Evolutionary conservation across 1,284 basidiomycete species (phyloP).

Genomic region (Schizophyllum amplum): DNA sequence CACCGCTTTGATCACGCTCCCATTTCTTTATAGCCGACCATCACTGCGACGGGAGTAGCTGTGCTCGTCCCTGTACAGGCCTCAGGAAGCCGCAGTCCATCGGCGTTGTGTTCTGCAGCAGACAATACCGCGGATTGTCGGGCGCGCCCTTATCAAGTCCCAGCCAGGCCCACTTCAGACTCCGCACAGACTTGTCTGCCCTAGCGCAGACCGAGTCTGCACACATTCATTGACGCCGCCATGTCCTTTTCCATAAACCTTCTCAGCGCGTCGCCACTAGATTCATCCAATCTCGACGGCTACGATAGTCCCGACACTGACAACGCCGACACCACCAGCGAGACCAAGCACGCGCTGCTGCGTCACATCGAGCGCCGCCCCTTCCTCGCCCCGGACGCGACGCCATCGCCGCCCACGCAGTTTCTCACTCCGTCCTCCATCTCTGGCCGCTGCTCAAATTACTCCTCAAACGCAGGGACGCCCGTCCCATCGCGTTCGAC

Average conservation of each 20-base stretch:
- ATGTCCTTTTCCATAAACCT: background rate
- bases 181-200: background rate
- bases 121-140: background rate
- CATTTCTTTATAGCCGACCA: background rate
- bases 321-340: background rate
- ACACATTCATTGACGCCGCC: background rate
- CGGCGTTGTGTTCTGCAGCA: background rate
- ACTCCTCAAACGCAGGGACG: slow-evolving; percentile 30
- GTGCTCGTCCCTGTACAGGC: background rate
- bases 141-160: background rate
- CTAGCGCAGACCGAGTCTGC: background rate
- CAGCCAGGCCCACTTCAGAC: background rate
- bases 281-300: background rate
- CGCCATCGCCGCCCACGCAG: slow-evolving; percentile 17
- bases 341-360: slow-evolving; percentile 1
- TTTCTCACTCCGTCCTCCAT: slow-evolving; percentile 26
- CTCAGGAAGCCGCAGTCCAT: background rate
- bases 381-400: slow-evolving; percentile 12
- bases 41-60: background rate
- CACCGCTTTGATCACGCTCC: background rate
- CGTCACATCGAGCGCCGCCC: slow-evolving; percentile 13
- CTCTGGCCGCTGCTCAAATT: slow-evolving; percentile 29
- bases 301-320: slow-evolving; percentile 2
- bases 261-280: background rate
- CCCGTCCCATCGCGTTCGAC: slow-evolving; percentile 38